Conservation (phyloP, 2,329 filamentous ascomycete species). For the Malbranchea zuffiana region DNA sequence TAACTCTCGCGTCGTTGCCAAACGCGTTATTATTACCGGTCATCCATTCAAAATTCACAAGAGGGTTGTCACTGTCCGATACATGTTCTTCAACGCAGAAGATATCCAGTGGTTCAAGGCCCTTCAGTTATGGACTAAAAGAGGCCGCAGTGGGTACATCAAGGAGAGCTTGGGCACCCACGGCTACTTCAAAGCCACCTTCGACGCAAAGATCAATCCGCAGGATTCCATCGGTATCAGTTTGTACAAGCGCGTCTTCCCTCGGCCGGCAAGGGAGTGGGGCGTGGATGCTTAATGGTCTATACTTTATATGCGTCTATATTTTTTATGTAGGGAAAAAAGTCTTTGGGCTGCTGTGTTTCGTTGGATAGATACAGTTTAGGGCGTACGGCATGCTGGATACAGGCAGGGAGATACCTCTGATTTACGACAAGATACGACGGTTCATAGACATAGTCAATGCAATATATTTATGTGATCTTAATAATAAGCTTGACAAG, state of each 20-base stretch:
- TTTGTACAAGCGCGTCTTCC: slow-evolving; percentile 76
- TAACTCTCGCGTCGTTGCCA: slow-evolving; percentile 69
- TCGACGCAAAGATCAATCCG: slow-evolving; percentile 90
- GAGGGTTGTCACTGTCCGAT: slow-evolving; percentile 88
- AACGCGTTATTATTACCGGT: slow-evolving; percentile 85
- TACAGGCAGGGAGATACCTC: slow-evolving; percentile 1
- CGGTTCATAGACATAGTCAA: too few relatives aligned
- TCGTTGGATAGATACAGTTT: background rate
- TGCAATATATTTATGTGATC: too few relatives aligned
- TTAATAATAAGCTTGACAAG: too few relatives aligned
- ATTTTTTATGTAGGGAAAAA: slow-evolving; percentile 1
- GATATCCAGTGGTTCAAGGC: slow-evolving; percentile 98
- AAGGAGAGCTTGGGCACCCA: slow-evolving; percentile 93
- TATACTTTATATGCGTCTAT: background rate
- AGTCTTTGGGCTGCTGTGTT: background rate
- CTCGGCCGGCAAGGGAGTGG: slow-evolving; percentile 51
- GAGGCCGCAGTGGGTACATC: slow-evolving; percentile 79
- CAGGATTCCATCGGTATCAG: slow-evolving; percentile 89
- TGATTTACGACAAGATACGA: slow-evolving; percentile 6
- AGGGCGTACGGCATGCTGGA: background rate
- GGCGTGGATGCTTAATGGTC: slow-evolving; percentile 19
- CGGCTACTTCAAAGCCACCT: slow-evolving; percentile 99
- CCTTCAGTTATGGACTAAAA: slow-evolving; percentile 82
- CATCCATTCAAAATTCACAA: slow-evolving; percentile 99
- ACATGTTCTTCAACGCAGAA: slow-evolving; percentile 98